Percentiles rank a stretch among this genome's conserved stretches.
These are phyloP conservation scores for Aspergillus bridgeri DNA, from an alignment of 495 filamentous ascomycete species.

Conservation along the genomic window DNA sequence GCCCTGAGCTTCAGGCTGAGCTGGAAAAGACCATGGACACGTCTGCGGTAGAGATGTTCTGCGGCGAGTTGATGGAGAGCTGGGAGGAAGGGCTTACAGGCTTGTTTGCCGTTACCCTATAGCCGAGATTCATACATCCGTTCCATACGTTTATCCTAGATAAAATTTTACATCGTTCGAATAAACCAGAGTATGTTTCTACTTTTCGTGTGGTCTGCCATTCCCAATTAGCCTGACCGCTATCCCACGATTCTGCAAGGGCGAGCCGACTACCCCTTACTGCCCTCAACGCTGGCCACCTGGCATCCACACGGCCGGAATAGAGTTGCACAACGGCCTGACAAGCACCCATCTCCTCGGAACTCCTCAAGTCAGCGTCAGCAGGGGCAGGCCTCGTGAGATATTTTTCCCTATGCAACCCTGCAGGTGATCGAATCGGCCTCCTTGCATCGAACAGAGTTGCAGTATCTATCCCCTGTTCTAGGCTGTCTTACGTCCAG, in stretches of 20 bases:
- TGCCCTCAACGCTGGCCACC: not conserved
- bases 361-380: not conserved
- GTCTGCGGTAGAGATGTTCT: constrained; percentile 40
- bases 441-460: not conserved
- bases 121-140: not conserved
- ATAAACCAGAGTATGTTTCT: not conserved
- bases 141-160: not conserved
- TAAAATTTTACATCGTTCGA: not conserved
- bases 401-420: not conserved
- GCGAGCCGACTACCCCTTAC: not conserved
- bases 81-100: constrained; percentile 46
- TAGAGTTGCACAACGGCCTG: not conserved
- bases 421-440: not conserved
- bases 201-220: not conserved
- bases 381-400: not conserved
- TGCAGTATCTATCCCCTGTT: not conserved
- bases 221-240: not conserved
- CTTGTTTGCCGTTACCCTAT: constrained; percentile 30
- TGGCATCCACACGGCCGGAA: not conserved
- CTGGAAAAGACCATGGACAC: constrained; percentile 34
- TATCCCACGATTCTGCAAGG: not conserved
- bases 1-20: constrained; percentile 28
- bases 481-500: constrained; percentile 4
- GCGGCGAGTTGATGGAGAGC: constrained; percentile 44
- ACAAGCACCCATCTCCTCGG: not conserved